Base-by-base conservation (phyloP, 164 flowering plant species). In the Hamamelis virginiana region DNA sequence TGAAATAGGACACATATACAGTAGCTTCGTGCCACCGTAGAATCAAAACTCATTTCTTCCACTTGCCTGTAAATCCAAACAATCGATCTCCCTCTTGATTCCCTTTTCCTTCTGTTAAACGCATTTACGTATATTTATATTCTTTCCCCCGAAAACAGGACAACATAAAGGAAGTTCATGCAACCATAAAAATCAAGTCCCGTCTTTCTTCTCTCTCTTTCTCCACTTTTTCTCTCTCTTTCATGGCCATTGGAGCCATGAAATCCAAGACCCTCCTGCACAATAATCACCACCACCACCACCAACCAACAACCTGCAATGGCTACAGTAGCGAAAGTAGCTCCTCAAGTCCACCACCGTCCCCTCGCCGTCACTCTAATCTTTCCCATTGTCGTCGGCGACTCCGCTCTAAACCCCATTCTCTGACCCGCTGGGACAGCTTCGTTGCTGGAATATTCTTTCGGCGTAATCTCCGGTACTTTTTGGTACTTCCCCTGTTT, bases 401-500 rank as follows among this genome's bases (percentile, higher is more conserved):
- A n/a, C 72, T 56, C 9, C 84, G 82, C n/a, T 61, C 80, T n/a
- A 85, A 82, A 59, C 14, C 77, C 16, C 71, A 57, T 16, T 66
- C 75, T 11, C 65, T 59, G 47, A 9, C 73, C 16, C 75, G 62
- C 44, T 65, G 66, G 18, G 73, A 76, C 11, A 64, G 9, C 23
- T 47, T 76, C 27, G 52, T 72, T 18, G 68, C 74, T 46, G 69
- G 70, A 57, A 10, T 81, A 14, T 62, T 76, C 22, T 53, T 77
- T 65, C 80, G 85, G 15, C 69, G 80, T 14, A 72, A 69, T 38
- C 65, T 78, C 51, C 81, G 92, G 27, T 77, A 82, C 78, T 64
- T 91, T 22, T 27, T 88, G n/a, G 51, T 89, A 12, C 53, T 88
- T 6, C 83, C 89, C 0, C 58, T 86, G 28, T 65, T 89, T 25